Conservation (phyloP, 441 rosid genomes). For the Mallotus japonicus region DNA sequence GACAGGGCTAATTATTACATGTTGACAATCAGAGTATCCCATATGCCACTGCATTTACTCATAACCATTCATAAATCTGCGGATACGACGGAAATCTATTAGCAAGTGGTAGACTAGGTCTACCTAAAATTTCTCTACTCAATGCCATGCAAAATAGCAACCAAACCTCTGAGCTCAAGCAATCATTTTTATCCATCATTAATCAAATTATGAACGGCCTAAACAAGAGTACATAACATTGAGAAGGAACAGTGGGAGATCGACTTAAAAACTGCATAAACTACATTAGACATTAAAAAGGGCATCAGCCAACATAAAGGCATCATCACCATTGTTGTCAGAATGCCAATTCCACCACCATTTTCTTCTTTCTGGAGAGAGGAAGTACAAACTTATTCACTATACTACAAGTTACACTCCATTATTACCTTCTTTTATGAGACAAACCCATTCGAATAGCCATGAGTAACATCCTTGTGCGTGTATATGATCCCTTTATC, state of each 20-base stretch:
- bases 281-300: background rate
- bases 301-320: background rate
- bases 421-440: background rate
- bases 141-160: too few relatives aligned
- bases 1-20: too few relatives aligned
- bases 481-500: slow-evolving; percentile 71
- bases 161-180: too few relatives aligned
- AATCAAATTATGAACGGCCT: background rate
- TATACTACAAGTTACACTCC: background rate
- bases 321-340: background rate
- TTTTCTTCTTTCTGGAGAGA: background rate
- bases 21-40: too few relatives aligned
- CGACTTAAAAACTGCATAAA: background rate
- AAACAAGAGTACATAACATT: background rate
- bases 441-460: slow-evolving; percentile 16
- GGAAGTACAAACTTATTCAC: background rate
- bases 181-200: too few relatives aligned
- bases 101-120: too few relatives aligned
- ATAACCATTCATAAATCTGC: too few relatives aligned
- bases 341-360: background rate
- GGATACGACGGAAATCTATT: too few relatives aligned
- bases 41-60: too few relatives aligned
- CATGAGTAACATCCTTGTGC: slow-evolving; percentile 57
- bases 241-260: slow-evolving; percentile 9
- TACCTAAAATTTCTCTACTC: too few relatives aligned